Evolutionary conservation across 352 stramenopile genomes (phyloP).

Genomic region (Globisporangium nagaii): DNA sequence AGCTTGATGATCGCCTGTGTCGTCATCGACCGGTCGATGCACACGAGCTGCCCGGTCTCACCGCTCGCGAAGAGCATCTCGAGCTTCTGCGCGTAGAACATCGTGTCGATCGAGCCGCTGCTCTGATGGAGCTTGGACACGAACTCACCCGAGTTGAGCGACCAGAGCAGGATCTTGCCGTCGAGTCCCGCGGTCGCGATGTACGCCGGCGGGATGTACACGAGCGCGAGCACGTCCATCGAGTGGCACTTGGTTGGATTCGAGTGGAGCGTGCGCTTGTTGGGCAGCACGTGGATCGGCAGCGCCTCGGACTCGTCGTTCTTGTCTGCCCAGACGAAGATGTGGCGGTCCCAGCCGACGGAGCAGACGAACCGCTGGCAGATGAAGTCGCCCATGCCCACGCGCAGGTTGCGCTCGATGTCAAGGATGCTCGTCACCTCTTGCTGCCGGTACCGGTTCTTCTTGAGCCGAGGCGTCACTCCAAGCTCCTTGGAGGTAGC

Average conservation of each 20-base stretch:
- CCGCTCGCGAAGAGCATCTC: slow-evolving; percentile 66
- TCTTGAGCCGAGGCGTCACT: not conserved
- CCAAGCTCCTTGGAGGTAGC: not conserved
- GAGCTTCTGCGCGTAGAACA: slow-evolving; percentile 66
- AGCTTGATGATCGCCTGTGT: slow-evolving; percentile 41
- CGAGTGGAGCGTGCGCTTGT: slow-evolving; percentile 17
- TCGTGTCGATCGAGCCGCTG: slow-evolving; percentile 52
- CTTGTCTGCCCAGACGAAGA: slow-evolving; percentile 84
- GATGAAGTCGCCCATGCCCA: slow-evolving; percentile 80
- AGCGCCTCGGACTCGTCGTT: slow-evolving; percentile 68
- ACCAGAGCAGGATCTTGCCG: slow-evolving; percentile 72
- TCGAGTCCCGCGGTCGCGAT: slow-evolving; percentile 65
- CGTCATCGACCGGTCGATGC: slow-evolving; percentile 61
- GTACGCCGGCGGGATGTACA: slow-evolving; percentile 67
- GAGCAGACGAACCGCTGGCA: slow-evolving; percentile 79
- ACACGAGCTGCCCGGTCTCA: slow-evolving; percentile 56
- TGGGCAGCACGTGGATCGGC: slow-evolving; percentile 50
- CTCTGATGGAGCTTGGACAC: slow-evolving; percentile 59
- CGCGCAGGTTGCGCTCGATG: slow-evolving; percentile 70
- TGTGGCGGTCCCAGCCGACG: slow-evolving; percentile 75
- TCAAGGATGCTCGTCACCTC: slow-evolving; percentile 81
- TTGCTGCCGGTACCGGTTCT: slow-evolving; percentile 58
- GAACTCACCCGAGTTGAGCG: slow-evolving; percentile 70
- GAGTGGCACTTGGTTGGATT: slow-evolving; percentile 39
- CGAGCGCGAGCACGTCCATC: slow-evolving; percentile 62